Evolutionary conservation across 176 grass and related monocot genomes (phyloP).

Genomic region (Bromus sterilis): DNA sequence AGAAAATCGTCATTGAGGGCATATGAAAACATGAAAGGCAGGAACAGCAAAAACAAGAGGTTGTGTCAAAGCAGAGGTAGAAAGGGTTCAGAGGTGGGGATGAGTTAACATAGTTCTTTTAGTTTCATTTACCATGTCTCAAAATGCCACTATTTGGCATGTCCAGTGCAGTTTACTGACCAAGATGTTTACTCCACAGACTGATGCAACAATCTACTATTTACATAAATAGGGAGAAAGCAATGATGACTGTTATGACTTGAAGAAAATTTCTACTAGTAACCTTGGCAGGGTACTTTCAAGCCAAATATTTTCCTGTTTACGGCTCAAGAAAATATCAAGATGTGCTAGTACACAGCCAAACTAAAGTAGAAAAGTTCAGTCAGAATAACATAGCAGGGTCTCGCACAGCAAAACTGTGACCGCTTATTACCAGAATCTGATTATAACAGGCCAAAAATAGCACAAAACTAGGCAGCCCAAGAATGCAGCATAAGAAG

Average conservation of each 20-base stretch:
- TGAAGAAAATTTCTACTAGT: not conserved
- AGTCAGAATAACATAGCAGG: conserved; percentile 2
- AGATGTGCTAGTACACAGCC: not conserved
- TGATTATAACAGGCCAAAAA: not conserved
- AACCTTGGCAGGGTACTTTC: not conserved
- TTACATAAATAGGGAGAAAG: not conserved
- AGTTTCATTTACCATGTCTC: too few species aligned
- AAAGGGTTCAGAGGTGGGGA: too few species aligned
- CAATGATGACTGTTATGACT: not conserved
- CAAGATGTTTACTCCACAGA: not conserved
- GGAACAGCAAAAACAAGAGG: too few species aligned
- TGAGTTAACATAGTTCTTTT: too few species aligned
- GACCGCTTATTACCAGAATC: not conserved
- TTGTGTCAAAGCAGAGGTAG: too few species aligned
- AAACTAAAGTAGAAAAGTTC: not conserved
- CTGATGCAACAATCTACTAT: not conserved
- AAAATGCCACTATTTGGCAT: not conserved
- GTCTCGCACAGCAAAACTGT: not conserved
- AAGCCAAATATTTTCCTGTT: not conserved
- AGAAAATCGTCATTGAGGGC: too few species aligned
- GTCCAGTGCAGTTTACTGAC: not conserved
- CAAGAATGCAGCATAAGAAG: not conserved
- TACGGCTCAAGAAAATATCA: not conserved
- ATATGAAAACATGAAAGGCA: too few species aligned
- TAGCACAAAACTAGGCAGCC: not conserved